Evolutionary conservation across 2,329 filamentous ascomycete genomes (phyloP).

Genomic region (Ophiocordyceps camponoti-rufipedis): DNA sequence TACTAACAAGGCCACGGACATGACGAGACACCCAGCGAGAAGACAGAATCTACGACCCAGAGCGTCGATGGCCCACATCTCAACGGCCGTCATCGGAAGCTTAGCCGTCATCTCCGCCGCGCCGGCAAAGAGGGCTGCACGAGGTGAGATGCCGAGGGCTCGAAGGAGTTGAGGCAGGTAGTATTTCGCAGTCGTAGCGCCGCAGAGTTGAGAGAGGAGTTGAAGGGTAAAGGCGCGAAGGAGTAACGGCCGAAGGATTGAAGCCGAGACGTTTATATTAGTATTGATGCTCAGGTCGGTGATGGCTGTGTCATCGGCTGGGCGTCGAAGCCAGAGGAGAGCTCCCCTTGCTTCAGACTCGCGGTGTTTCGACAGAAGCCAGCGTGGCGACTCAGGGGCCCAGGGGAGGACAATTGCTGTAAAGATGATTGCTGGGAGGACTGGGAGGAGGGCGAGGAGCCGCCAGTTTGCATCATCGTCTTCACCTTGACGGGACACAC

Average conservation of each 20-base stretch:
- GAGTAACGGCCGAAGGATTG: background rate
- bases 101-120: conserved; percentile 39
- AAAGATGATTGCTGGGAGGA: background rate
- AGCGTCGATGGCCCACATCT: conserved; percentile 37
- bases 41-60: conserved; percentile 30
- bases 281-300: background rate
- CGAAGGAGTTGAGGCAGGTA: conserved; percentile 35
- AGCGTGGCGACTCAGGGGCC: background rate
- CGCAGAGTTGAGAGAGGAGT: conserved; percentile 43
- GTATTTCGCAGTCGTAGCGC: conserved; percentile 41
- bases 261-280: too few species aligned
- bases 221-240: conserved; percentile 31
- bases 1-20: conserved; percentile 35
- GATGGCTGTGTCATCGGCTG: background rate
- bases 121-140: conserved; percentile 30
- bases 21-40: conserved; percentile 27
- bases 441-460: background rate
- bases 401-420: background rate
- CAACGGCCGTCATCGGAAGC: conserved; percentile 34
- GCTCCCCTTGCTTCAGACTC: background rate
- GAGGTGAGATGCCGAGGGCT: conserved; percentile 27
- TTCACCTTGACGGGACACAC: background rate
- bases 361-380: background rate
- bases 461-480: background rate
- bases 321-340: too few species aligned